Base-by-base conservation (phyloP, 2,329 filamentous ascomycete species). In the Ceratocystis cacaofunesta region DNA sequence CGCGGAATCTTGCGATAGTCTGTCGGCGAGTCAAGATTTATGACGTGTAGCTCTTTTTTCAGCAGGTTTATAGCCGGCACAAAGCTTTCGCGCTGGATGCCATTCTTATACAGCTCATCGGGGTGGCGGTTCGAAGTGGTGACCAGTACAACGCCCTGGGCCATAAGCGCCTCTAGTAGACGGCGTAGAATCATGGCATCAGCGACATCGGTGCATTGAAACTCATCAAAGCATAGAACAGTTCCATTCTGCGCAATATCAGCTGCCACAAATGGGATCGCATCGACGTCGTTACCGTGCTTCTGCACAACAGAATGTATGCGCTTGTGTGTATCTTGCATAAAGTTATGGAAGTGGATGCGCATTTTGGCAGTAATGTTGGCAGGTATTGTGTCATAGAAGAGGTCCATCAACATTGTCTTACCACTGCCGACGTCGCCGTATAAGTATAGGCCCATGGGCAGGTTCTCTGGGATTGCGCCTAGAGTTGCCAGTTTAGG, bases 321-420 rank as follows among this genome's bases (percentile, higher is more conserved):
- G 68, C 92, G 83, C 74, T 87, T 90, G 77, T 99, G 94, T 61
- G 97, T 88, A 74, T 95, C 89, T 75, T 97, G 94, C 94, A 99
- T 99, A 79, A 99, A 99, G 75, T 96, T 96, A 79, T 97, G 91
- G 76, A 99, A 99, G 78, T 99, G 94, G 72, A 99, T 96, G 61
- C 94, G 83, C 60, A 87, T 95, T 78, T 96, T 96, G 41, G 85
- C 84, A 66, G 80, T 82, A 69, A 97, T 91, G 67, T 87, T 87
- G 17, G 78, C 74, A 0, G 94, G 94, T 25, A 97, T 78, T 0
- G 92, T 96, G 69, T 97, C 92, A 77, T 92, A 96, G 75, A 97
- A 96, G 62, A 99, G 79, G 73, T 99, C 92, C 94, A 99, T 99
- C 73, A 99, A 80, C 94, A 99, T 99, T 1, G 94, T 99, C 80